Percentiles rank a stretch among this genome's conserved stretches.
phyloP scores from a whole-genome alignment of 176 grass and related monocot species.

The Phragmites australis region DNA sequence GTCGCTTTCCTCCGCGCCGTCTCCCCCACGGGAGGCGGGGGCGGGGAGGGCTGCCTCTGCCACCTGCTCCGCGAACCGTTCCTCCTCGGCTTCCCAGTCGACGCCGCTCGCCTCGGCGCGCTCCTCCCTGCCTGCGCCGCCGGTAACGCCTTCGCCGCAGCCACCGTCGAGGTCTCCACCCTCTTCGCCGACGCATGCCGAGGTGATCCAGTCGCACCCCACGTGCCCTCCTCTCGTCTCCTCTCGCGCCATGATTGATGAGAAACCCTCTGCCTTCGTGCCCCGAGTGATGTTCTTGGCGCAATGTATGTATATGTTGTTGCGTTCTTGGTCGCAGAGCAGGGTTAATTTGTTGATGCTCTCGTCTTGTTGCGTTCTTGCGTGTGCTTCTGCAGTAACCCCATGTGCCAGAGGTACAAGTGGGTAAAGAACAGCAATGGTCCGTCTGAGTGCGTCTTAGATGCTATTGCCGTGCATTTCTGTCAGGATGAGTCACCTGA shows the following conservation, averaged over 20 bases:
- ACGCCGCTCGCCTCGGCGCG: conserved; percentile 39
- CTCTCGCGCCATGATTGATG: not conserved
- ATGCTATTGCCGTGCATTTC: not conserved
- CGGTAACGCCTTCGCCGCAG: conserved; percentile 30
- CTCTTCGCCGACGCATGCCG: conserved; percentile 31
- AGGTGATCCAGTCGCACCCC: not conserved
- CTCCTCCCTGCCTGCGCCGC: conserved; percentile 46
- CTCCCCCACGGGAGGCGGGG: not conserved
- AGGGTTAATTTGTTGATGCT: not conserved
- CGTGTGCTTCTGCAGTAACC: not conserved
- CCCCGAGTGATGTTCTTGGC: not conserved
- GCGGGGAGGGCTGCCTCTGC: conserved; percentile 43
- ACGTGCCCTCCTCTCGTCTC: not conserved
- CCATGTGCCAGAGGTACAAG: not conserved
- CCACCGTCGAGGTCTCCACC: conserved; percentile 13
- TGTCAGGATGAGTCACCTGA: not conserved
- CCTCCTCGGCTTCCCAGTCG: conserved; percentile 54
- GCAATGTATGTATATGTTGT: not conserved
- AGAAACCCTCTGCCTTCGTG: not conserved
- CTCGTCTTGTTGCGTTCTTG: not conserved
- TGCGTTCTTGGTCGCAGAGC: too few species aligned
- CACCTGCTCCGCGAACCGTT: conserved; percentile 52
- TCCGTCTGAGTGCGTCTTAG: not conserved
- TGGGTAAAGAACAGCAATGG: not conserved
- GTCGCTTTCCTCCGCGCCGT: conserved; percentile 51